Evolutionary conservation across 2,329 filamentous ascomycete genomes (phyloP), one percentile per base, ranked within the genome.

Genomic region (Clarireedia hainanense): DNA sequence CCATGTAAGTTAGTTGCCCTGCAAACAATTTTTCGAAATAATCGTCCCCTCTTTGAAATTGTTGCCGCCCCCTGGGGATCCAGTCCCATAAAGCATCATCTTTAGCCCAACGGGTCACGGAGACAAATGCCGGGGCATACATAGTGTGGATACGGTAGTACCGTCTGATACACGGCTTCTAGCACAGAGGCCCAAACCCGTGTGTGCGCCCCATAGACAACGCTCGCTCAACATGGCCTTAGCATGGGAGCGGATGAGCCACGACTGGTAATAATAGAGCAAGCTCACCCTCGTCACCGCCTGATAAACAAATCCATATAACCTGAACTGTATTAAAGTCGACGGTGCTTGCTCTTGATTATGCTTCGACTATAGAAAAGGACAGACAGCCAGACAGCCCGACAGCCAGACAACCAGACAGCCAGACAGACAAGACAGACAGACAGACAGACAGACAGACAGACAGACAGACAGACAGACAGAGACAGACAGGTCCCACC

Each of bases 71-170:
- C 20, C 20, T 20, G 20, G 20, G 20, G 20, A 20, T 20, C 20
- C 20, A 20, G 20, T 20, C 20, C 20, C 20, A 20, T 20, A 20
- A 20, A 20, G 20, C 20, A 20, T 20, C 20, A 20, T 46, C 5
- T 50, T 55, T 55, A 55, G 52, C 53, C 57, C 50, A 57, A 61
- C 60, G 58, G 60, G 52, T 52, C 55, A 59, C 58, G 59, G 60
- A 57, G 56, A 39, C 58, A 61, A 60, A 52, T 60, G 60, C 61
- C 60, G 61, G 59, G 55, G 54, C 49, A 52, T 36, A 17, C 52
- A 55, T n/a, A 42, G 39, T 10, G 52, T 42, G 37, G 46, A 34
- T 50, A 55, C 52, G 52, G 55, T 57, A 57, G 54, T 59, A 47
- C 58, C 58, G 57, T 61, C 43, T 60, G 56, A 61, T 59, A 60